phyloP scores from a whole-genome alignment of 257 asterid species.

The Gentiana macrophylla region DNA sequence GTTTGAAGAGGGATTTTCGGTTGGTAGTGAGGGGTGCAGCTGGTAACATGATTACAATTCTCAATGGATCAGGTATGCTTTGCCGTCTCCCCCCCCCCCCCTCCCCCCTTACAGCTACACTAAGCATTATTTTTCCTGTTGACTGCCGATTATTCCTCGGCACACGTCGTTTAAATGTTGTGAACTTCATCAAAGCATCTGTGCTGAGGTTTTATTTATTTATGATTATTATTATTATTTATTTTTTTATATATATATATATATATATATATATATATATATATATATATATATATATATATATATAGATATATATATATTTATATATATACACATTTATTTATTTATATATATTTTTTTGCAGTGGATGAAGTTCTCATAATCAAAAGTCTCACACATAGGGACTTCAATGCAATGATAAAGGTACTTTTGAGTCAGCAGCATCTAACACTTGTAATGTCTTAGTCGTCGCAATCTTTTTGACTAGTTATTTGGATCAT shows the following conservation, averaged over 20 bases:
- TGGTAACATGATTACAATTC: constrained; percentile 82
- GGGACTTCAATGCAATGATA: constrained; percentile 79
- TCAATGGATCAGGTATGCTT: constrained; percentile 81
- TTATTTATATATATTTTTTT: constrained; percentile 10
- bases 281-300: too few relatives aligned
- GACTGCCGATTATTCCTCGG: not conserved
- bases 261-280: too few relatives aligned
- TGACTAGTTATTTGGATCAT: not conserved
- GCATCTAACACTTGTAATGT: too few relatives aligned
- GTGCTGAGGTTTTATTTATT: constrained; percentile 8
- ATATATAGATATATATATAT: too few relatives aligned
- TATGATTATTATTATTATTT: too few relatives aligned
- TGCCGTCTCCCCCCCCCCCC: not conserved
- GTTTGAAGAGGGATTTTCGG: constrained; percentile 92
- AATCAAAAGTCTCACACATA: constrained; percentile 85
- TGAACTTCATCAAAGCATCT: not conserved
- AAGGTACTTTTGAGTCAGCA: constrained; percentile 35
- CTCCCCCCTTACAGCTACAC: not conserved
- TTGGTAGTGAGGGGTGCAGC: constrained; percentile 98
- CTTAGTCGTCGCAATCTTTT: too few relatives aligned
- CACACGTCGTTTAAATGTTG: not conserved
- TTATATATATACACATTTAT: too few relatives aligned
- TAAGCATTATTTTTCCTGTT: not conserved
- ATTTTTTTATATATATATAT: too few relatives aligned
- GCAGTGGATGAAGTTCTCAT: constrained; percentile 90